Evolutionary conservation across 2,329 filamentous ascomycete species (phyloP), one percentile per base, ranked within the genome.

Genomic region (Orbilia javanica): DNA sequence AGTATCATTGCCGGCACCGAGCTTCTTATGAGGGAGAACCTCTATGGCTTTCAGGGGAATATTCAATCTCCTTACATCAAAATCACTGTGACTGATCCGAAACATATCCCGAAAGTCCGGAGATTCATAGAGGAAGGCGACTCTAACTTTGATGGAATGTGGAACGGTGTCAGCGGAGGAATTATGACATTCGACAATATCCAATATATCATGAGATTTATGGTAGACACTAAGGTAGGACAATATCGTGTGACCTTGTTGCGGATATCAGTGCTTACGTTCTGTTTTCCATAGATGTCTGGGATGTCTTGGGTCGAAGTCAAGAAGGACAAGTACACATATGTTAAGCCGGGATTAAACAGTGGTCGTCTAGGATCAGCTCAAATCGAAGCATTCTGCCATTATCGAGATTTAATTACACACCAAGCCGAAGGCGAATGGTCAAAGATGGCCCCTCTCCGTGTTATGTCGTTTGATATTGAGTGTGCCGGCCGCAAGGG

Each of bases 241-340:
- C 69, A 52, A 42, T 1, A n/a, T 25, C 1, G 20, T 42, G 34
- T 11, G 66, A 15, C 6, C 15, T 7, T 34, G 31, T 7, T 3
- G 18, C 20, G 27, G 39, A 42, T 29, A 29, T 25, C 13, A 15
- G 34, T 29, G 8, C 22, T 52, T 65, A 22, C 79, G 80, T 50
- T 80, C 44, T 50, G 22, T 22, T 7, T 4, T 31, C 1, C 31
- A 29, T 73, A 93, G 88, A 91, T 99, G 52, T 88, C 92, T 71
- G 96, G 96, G 80, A 99, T 99, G 96, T 95, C 94, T 0, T 99
- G 96, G 96, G 93, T 98, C 0, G 93, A 97, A 84, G 93, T 91
- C 5, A 42, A 66, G 6, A 71, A 65, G n/a, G 88, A 87, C 31
- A 90, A 90, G 79, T 97, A 95, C 85, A 87, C 88, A 68, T 86